phyloP scores from a whole-genome alignment of 2,329 filamentous ascomycete genomes.

The Berkeleyomyces rouxiae region DNA sequence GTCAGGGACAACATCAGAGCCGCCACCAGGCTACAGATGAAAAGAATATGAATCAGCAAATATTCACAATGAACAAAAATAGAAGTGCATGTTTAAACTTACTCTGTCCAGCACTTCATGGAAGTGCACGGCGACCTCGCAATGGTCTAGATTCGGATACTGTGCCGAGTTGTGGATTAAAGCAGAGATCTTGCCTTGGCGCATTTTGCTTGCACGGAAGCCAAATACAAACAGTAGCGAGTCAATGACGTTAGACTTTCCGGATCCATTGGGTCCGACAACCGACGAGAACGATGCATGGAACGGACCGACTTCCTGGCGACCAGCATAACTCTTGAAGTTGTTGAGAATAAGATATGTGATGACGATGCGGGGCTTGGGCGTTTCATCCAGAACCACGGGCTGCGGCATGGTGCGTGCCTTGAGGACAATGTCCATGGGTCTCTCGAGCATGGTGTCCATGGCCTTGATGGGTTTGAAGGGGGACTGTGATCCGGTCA shows the following conservation, averaged over 20 bases:
- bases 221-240: constrained; percentile 97
- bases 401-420: constrained; percentile 54
- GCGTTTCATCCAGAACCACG: constrained; percentile 55
- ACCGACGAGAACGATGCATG: constrained; percentile 96
- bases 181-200: constrained; percentile 94
- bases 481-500: constrained; percentile 30
- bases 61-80: constrained; percentile 17
- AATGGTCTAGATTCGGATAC: constrained; percentile 69
- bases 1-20: constrained; percentile 60
- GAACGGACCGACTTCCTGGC: constrained; percentile 90
- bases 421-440: constrained; percentile 87
- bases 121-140: constrained; percentile 94
- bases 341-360: constrained; percentile 84
- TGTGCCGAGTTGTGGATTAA: constrained; percentile 93
- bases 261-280: constrained; percentile 92
- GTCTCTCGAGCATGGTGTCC: constrained; percentile 65
- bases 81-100: constrained; percentile 16
- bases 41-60: neutral
- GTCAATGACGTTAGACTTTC: constrained; percentile 98
- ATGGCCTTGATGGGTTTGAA: constrained; percentile 60
- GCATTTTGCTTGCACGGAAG: constrained; percentile 97
- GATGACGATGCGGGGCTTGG: constrained; percentile 80
- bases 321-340: constrained; percentile 96
- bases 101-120: constrained; percentile 81
- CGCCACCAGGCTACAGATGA: constrained; percentile 43